phyloP scores from a whole-genome alignment of 768 basidiomycete species.

The Trametes maxima region DNA sequence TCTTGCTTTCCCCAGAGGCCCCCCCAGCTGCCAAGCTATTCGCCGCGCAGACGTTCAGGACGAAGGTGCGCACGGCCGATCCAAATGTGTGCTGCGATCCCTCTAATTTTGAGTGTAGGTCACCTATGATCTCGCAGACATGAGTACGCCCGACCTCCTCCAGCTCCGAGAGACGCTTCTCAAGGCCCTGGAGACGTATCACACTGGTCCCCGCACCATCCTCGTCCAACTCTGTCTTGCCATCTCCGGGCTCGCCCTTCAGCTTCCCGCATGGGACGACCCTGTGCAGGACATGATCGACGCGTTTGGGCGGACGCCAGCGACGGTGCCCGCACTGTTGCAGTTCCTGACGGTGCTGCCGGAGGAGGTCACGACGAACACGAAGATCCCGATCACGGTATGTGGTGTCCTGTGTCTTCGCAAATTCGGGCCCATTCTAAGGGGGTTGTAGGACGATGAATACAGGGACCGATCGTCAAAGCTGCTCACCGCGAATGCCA shows the following conservation, averaged over 20 bases:
- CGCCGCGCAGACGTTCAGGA: slow-evolving; percentile 94
- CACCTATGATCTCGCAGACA: slow-evolving; percentile 91
- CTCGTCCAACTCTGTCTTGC: slow-evolving; percentile 90
- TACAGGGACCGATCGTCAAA: slow-evolving; percentile 60
- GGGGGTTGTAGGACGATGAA: slow-evolving; percentile 65
- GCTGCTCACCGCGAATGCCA: slow-evolving; percentile 69
- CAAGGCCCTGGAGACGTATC: slow-evolving; percentile 70
- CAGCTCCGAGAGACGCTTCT: slow-evolving; percentile 89
- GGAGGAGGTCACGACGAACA: slow-evolving; percentile 84
- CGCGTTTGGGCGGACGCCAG: slow-evolving; percentile 80
- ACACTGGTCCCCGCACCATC: slow-evolving; percentile 78
- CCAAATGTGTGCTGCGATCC: neutral
- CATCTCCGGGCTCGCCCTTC: slow-evolving; percentile 86
- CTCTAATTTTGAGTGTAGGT: slow-evolving; percentile 56
- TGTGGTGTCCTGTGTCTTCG: slow-evolving; percentile 36
- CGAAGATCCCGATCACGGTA: slow-evolving; percentile 86
- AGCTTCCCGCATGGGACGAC: slow-evolving; percentile 84
- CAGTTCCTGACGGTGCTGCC: slow-evolving; percentile 91
- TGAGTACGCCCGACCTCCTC: slow-evolving; percentile 69
- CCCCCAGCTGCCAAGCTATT: slow-evolving; percentile 85
- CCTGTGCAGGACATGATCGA: slow-evolving; percentile 83
- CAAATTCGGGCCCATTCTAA: neutral
- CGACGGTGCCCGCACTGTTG: slow-evolving; percentile 79
- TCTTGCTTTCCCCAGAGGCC: slow-evolving; percentile 79
- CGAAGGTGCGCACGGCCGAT: slow-evolving; percentile 65